phyloP scores from a whole-genome alignment of 345 rosid species.

The Melaleuca alternifolia region DNA sequence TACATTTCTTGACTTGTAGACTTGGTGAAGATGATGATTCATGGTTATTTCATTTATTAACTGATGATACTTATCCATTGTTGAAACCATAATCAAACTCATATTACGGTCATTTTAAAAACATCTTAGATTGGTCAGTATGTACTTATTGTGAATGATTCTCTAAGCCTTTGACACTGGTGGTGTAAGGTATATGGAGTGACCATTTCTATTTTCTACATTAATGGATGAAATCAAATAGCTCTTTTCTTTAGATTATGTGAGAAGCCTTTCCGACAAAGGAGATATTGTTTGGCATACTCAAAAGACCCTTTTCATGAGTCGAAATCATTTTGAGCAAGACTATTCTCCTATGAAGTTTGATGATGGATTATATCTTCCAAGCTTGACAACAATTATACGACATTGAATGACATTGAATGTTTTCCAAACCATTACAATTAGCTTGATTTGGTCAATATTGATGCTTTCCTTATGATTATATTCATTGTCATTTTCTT shows the following conservation, averaged over 20 bases:
- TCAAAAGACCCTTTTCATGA: not conserved
- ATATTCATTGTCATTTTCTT: no score
- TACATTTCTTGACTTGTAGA: no score
- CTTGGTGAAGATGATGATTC: no score
- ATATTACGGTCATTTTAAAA: no score
- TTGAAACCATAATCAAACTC: no score
- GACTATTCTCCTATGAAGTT: not conserved
- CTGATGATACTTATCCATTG: no score
- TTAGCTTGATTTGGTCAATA: not conserved
- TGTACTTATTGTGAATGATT: no score
- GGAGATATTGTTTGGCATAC: not conserved
- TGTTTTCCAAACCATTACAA: not conserved
- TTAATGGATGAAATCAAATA: not conserved
- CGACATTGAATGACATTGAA: not conserved
- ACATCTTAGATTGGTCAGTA: no score
- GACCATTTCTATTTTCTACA: not conserved
- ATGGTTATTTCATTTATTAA: no score
- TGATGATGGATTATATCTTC: not conserved
- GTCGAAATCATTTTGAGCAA: not conserved
- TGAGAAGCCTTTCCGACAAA: not conserved
- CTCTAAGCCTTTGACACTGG: no score
- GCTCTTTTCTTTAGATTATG: not conserved
- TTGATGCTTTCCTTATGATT: not conserved
- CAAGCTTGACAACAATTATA: not conserved
- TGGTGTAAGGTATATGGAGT: no score